Evolutionary conservation across 2,329 filamentous ascomycete species (phyloP).

Genomic region (Aspergillus texensis): DNA sequence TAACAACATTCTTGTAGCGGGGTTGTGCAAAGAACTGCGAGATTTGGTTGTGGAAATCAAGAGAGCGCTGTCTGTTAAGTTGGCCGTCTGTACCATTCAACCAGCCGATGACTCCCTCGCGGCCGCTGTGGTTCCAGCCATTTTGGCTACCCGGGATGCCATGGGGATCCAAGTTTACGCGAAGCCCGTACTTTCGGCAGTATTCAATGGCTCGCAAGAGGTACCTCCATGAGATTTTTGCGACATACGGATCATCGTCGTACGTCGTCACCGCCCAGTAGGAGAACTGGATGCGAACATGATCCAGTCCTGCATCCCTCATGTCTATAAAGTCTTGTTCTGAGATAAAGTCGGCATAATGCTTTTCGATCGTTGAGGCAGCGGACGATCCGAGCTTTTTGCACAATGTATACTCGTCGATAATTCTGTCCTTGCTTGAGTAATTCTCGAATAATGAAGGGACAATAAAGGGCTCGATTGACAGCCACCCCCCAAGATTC

Average conservation of each 20-base stretch:
- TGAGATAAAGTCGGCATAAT: conserved; percentile 87
- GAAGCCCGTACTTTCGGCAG: conserved; percentile 85
- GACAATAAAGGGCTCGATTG: conserved; percentile 91
- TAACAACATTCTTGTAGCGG: conserved; percentile 87
- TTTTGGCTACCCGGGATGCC: conserved; percentile 93
- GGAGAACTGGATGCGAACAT: conserved; percentile 92
- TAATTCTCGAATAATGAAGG: conserved; percentile 83
- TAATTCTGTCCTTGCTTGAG: conserved; percentile 61
- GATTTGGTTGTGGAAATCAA: conserved; percentile 84
- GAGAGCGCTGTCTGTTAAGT: conserved; percentile 75
- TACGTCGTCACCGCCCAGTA: conserved; percentile 94
- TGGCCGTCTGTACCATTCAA: conserved; percentile 84
- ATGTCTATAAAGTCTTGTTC: conserved; percentile 85
- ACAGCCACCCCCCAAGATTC: conserved; percentile 92
- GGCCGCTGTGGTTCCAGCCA: conserved; percentile 95
- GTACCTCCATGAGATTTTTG: conserved; percentile 88
- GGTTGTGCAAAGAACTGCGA: conserved; percentile 91
- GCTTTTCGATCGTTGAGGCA: conserved; percentile 76
- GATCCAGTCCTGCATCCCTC: conserved; percentile 83
- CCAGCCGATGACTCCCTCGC: conserved; percentile 80
- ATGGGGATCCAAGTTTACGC: conserved; percentile 91
- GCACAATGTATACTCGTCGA: conserved; percentile 87
- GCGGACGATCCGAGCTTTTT: conserved; percentile 67
- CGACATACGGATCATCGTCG: conserved; percentile 82
- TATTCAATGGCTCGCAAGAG: conserved; percentile 91